Evolutionary conservation across 1,139 yeast species (phyloP), one percentile per base, ranked within the genome.

Genomic region (Saccharomyces pastorianus): DNA sequence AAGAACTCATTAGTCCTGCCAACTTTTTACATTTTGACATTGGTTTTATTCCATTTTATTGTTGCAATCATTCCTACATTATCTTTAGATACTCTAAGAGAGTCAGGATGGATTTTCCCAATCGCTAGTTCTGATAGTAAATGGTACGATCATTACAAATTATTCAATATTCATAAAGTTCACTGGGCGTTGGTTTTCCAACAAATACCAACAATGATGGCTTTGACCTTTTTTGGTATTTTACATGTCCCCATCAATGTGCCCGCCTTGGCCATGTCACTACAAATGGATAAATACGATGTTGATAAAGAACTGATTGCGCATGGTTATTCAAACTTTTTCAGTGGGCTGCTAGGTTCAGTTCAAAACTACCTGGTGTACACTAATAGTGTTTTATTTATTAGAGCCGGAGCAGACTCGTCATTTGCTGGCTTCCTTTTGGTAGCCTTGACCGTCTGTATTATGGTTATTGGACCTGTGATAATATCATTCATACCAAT

Each of bases 191-290:
- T 85, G 34, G 77, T 93, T 41, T 55, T 83, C 1, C 75, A 79
- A 55, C 89, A 91, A 62, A 59, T 90, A 14, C 99, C 99, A 6
- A 86, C 96, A 4, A 93, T 93, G 97, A 74, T 93, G 58, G 99
- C 99, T 0, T 74, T 93, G 59, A 91, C 99, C 0, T 93, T 93
- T 68, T 93, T 93, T 65, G 99, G 99, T 4, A 86, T 93, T 48
- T 73, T 93, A 53, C 99, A 93, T 67, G 99, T 93, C 9, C 99
- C 99, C 4, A 93, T 93, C 59, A 93, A 93, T 67, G 97, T 93
- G 7, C 99, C 99, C 2, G 98, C 99, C 0, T 76, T 93, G 55
- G 97, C 98, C 0, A 95, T 93, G 17, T 86, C 96, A 2, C 80
- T 88, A 3, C 89, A 90, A 4, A 86, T 88, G 78, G 93, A 86